Conservation (phyloP, 768 basidiomycete species). For the Termitomyces sp. region DNA sequence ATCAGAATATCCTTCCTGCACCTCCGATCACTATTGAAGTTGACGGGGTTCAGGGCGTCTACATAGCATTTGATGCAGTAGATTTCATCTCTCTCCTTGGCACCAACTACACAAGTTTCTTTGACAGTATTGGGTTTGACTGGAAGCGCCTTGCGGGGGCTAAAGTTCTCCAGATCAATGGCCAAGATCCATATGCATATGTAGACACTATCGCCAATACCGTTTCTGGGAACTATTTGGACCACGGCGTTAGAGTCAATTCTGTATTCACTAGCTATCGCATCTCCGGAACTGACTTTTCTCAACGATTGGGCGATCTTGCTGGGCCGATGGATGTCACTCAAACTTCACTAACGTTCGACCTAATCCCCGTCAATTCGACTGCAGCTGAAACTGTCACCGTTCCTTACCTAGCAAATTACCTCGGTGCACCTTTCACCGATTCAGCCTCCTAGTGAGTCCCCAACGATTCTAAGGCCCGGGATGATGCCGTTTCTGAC, state of each 20-base stretch:
- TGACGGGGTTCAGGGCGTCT: slow-evolving; percentile 43
- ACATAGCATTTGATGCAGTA: slow-evolving; percentile 51
- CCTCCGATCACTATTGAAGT: slow-evolving; percentile 50
- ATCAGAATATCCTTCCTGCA: slow-evolving; percentile 54
- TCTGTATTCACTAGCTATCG: slow-evolving; percentile 59
- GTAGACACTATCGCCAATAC: slow-evolving; percentile 53
- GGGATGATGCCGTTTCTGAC: not conserved
- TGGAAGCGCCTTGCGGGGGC: slow-evolving; percentile 62
- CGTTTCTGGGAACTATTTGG: slow-evolving; percentile 61
- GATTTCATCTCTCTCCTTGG: slow-evolving; percentile 47
- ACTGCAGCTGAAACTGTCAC: slow-evolving; percentile 44
- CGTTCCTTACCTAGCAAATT: slow-evolving; percentile 51
- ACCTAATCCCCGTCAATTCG: slow-evolving; percentile 40
- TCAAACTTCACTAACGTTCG: slow-evolving; percentile 43
- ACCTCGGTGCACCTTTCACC: slow-evolving; percentile 43
- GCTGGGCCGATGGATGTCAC: slow-evolving; percentile 51
- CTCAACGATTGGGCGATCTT: slow-evolving; percentile 55
- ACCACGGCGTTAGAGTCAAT: slow-evolving; percentile 62
- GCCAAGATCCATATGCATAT: slow-evolving; percentile 48
- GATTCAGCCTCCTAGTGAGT: slow-evolving; percentile 49
- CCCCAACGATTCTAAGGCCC: not conserved
- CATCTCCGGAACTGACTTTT: slow-evolving; percentile 39
- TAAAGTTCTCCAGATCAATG: slow-evolving; percentile 50
- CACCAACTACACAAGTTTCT: slow-evolving; percentile 38
- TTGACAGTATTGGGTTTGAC: slow-evolving; percentile 47